Percentiles rank a stretch among this genome's conserved stretches.
These are phyloP conservation scores for Ploettnerulaceae sp. DNA, from an alignment of 2,329 filamentous ascomycete genomes.

Conservation along the genomic window DNA sequence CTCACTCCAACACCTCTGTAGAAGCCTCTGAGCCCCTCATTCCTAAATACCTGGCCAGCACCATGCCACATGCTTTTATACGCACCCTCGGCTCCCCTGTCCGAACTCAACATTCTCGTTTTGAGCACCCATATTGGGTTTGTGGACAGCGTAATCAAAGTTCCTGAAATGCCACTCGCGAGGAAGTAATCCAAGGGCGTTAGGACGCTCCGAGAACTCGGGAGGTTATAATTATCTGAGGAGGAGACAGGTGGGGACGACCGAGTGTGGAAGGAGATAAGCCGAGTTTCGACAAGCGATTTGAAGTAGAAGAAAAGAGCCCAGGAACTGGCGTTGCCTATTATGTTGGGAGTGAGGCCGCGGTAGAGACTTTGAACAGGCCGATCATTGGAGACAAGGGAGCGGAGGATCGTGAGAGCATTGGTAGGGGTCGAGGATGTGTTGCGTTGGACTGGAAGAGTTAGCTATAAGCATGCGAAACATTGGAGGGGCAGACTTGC, in stretches of 20 bases:
- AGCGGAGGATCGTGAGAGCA: conserved; percentile 49
- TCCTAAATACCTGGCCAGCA: conserved; percentile 56
- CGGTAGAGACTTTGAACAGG: conserved; percentile 73
- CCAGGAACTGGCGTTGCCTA: conserved; percentile 90
- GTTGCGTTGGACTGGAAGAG: conserved; percentile 46
- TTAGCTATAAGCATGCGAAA: conserved; percentile 35
- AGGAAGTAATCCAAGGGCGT: conserved; percentile 66
- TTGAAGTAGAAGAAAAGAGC: conserved; percentile 85
- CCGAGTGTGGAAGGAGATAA: conserved; percentile 24
- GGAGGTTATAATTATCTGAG: conserved; percentile 1
- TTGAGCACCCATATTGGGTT: conserved; percentile 99
- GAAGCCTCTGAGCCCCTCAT: conserved; percentile 74
- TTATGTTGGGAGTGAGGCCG: conserved; percentile 81
- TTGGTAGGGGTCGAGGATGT: conserved; percentile 40
- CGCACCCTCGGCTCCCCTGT: conserved; percentile 66
- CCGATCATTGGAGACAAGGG: conserved; percentile 42
- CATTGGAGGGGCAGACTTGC: conserved; percentile 43
- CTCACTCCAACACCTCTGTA: conserved; percentile 83
- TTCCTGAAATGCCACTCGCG: conserved; percentile 65
- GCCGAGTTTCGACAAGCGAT: conserved; percentile 45
- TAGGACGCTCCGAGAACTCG: conserved; percentile 8
- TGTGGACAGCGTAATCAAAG: conserved; percentile 74
- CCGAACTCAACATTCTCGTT: conserved; percentile 90
- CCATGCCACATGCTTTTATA: conserved; percentile 77
- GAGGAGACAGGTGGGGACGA: conserved; percentile 1